phyloP scores from a whole-genome alignment of 257 asterid genomes.

The Ophiorrhiza pumila region DNA sequence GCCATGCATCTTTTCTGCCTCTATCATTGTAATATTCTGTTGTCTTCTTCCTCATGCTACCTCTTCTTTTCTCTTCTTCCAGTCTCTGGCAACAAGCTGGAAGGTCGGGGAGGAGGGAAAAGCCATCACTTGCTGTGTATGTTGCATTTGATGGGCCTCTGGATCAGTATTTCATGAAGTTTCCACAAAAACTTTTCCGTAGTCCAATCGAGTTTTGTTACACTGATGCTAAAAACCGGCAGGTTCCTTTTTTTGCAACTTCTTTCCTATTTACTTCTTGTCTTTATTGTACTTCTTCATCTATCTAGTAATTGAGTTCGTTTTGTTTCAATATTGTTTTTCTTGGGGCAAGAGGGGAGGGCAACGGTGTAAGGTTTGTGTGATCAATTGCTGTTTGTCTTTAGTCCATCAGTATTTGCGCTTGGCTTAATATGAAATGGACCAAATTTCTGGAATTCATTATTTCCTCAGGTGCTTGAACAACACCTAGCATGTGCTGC shows the following conservation, averaged over 20 bases:
- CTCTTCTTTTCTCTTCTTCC: constrained; percentile 15
- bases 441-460: constrained; percentile 26
- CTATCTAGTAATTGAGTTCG: constrained; percentile 10
- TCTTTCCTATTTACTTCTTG: not conserved
- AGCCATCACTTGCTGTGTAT: constrained; percentile 79
- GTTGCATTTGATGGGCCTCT: constrained; percentile 96
- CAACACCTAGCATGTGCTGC: constrained; percentile 95
- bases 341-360: constrained; percentile 3
- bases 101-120: constrained; percentile 94
- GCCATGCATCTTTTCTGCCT: constrained; percentile 18
- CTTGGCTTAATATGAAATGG: constrained; percentile 9
- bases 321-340: constrained; percentile 2
- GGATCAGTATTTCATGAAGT: constrained; percentile 94
- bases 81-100: constrained; percentile 99
- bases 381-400: not conserved
- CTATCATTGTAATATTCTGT: constrained; percentile 15
- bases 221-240: constrained; percentile 79
- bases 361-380: constrained; percentile 6
- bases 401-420: not conserved
- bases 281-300: not conserved
- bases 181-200: constrained; percentile 78
- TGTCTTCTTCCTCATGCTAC: constrained; percentile 17
- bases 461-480: constrained; percentile 64
- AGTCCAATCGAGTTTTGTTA: constrained; percentile 89
- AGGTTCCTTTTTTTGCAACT: constrained; percentile 40